These are phyloP conservation scores for Plasmodium knowlesi DNA, from an alignment of 169 alveolate species.

Conservation along the genomic window DNA sequence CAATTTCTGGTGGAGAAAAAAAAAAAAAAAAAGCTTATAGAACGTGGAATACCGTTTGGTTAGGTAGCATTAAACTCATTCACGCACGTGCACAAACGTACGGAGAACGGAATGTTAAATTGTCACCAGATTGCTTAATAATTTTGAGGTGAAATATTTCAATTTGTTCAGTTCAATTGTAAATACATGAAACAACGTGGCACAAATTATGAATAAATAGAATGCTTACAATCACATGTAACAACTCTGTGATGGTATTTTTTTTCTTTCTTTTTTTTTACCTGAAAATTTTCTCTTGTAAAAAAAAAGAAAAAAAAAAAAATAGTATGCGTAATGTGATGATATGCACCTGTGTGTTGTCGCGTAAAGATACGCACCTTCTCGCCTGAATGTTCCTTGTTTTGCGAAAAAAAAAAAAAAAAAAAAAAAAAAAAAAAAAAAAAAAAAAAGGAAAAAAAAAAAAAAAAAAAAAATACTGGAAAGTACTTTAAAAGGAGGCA, in stretches of 20 bases:
- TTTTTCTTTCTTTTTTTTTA: background rate
- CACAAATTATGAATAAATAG: background rate
- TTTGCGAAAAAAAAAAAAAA: background rate
- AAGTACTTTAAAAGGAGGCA: background rate
- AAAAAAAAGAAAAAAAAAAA: background rate
- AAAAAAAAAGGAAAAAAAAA: background rate
- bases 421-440: background rate
- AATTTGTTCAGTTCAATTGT: background rate
- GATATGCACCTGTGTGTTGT: background rate
- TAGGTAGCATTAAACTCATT: background rate
- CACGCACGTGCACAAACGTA: background rate
- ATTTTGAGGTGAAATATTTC: background rate
- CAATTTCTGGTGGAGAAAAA: background rate
- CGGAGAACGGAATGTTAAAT: background rate
- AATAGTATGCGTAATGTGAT: background rate
- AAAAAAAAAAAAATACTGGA: background rate
- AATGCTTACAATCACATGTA: background rate
- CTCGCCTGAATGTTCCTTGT: background rate
- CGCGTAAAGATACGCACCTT: background rate
- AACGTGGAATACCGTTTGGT: background rate
- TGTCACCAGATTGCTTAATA: background rate
- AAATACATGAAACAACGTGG: background rate
- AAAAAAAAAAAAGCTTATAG: background rate
- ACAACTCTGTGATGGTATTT: constrained; percentile 2
- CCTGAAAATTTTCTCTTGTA: background rate